A percentile compares a stretch with the other conserved stretches of the same genome.
phyloP scores from a whole-genome alignment of 768 basidiomycete genomes.

The Mycena maculata region DNA sequence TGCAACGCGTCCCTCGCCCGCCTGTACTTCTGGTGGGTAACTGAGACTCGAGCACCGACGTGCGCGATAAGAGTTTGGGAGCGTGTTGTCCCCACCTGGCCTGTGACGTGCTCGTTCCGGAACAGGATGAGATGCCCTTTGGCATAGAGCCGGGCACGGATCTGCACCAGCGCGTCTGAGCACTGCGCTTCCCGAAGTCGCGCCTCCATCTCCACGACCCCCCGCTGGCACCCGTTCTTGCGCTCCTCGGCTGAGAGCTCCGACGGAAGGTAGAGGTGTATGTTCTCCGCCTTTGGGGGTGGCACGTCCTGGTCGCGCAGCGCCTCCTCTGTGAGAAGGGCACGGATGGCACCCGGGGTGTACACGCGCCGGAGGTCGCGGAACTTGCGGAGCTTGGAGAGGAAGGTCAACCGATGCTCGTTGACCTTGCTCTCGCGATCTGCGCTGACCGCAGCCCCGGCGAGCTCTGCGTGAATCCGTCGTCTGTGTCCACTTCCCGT shows the following conservation, averaged over 20 bases:
- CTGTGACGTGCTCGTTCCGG: neutral
- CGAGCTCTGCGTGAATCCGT: slow-evolving; percentile 1
- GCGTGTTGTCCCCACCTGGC: neutral
- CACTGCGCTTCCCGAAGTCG: slow-evolving; percentile 6
- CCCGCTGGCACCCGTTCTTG: neutral
- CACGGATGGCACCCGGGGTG: slow-evolving; percentile 5
- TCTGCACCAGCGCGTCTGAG: neutral
- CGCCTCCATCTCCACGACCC: neutral
- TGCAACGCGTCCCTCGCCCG: neutral
- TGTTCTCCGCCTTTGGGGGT: neutral
- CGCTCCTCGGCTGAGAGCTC: neutral
- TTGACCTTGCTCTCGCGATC: slow-evolving; percentile 13
- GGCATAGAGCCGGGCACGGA: neutral
- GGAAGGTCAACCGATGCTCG: slow-evolving; percentile 17
- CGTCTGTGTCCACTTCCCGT: neutral
- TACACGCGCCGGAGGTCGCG: slow-evolving; percentile 5
- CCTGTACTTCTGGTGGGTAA: neutral
- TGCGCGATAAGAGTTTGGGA: neutral
- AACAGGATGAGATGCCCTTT: neutral
- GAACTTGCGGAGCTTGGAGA: slow-evolving; percentile 11
- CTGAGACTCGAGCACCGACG: neutral
- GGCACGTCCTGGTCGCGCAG: neutral
- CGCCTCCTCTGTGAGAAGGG: neutral
- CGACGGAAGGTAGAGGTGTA: neutral
- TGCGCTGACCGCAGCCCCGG: neutral